Evolutionary conservation across 2,329 filamentous ascomycete species (phyloP).

Genomic region (Cercospora sp.): DNA sequence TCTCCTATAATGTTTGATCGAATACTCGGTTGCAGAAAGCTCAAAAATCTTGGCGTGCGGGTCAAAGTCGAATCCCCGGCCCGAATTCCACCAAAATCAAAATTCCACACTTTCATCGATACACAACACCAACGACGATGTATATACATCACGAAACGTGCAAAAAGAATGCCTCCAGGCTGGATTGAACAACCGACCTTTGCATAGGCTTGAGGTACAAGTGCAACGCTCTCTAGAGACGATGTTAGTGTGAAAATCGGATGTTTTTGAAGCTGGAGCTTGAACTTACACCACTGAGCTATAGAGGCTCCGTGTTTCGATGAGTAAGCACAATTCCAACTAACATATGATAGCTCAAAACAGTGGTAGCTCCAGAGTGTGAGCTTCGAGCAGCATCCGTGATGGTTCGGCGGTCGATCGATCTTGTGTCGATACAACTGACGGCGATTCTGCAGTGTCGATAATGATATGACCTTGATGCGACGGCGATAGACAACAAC

Average conservation of each 20-base stretch:
- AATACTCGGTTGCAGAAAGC: neutral
- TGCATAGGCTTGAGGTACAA: slow-evolving; percentile 6
- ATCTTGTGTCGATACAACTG: too few relatives aligned
- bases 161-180: slow-evolving; percentile 4
- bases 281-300: slow-evolving; percentile 1
- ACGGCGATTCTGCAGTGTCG: too few relatives aligned
- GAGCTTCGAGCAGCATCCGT: too few relatives aligned
- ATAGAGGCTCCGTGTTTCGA: neutral
- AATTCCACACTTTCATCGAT: neutral
- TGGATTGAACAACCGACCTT: slow-evolving; percentile 15
- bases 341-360: too few relatives aligned
- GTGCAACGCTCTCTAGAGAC: slow-evolving; percentile 3
- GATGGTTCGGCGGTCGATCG: too few relatives aligned
- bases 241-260: neutral
- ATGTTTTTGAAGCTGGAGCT: neutral
- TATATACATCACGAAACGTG: neutral
- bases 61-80: neutral
- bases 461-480: too few relatives aligned
- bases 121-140: neutral
- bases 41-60: neutral
- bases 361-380: too few relatives aligned
- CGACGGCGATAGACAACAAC: neutral
- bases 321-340: neutral
- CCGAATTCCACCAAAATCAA: neutral
- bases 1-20: neutral